Evolutionary conservation across 768 basidiomycete genomes (phyloP), one percentile per base, ranked within the genome.

Genomic region (Artomyces pyxidatus): DNA sequence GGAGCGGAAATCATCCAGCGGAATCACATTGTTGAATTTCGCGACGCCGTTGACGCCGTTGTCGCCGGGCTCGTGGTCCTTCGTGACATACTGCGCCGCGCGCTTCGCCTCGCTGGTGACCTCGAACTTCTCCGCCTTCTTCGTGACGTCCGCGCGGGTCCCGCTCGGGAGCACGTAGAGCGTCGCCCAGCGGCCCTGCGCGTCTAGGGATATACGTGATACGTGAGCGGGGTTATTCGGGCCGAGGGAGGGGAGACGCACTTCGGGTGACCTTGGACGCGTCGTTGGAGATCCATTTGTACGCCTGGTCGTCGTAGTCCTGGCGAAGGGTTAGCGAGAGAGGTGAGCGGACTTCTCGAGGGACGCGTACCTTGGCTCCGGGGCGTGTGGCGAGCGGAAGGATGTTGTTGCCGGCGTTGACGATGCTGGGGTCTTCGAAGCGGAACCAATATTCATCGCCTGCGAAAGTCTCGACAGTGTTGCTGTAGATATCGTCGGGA

Each of bases 371-470:
- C 35, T 46, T 46, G 16, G 26, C 25, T 2, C 38, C 25, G n/a
- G n/a, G n/a, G n/a, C n/a, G n/a, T n/a, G n/a, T n/a, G n/a, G 14
- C 10, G 41, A 22, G 11, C 29, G 41, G 17, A 48, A 32, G 21
- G 41, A n/a, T n/a, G n/a, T n/a, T 40, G 38, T 4, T 4, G 17
- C 27, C 39, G 14, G 22, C 19, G 4, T 12, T 48, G 22, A 28
- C 7, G 19, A 48, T 28, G 39, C 21, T 30, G 1, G 47, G 47
- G 38, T 39, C 39, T 29, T 48, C 47, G 21, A 17, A 48, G 21
- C 47, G 47, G 47, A 48, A 48, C 38, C 37, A 48, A 39, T 28
- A 48, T 30, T 48, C 47, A 28, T 48, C 47, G 22, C 35, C 35
- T 4, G 46, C 46, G n/a, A n/a, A n/a, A n/a, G n/a, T n/a, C n/a